These are phyloP conservation scores for Boeremia lycopersici DNA, from an alignment of 2,329 filamentous ascomycete genomes.

Conservation along the genomic window DNA sequence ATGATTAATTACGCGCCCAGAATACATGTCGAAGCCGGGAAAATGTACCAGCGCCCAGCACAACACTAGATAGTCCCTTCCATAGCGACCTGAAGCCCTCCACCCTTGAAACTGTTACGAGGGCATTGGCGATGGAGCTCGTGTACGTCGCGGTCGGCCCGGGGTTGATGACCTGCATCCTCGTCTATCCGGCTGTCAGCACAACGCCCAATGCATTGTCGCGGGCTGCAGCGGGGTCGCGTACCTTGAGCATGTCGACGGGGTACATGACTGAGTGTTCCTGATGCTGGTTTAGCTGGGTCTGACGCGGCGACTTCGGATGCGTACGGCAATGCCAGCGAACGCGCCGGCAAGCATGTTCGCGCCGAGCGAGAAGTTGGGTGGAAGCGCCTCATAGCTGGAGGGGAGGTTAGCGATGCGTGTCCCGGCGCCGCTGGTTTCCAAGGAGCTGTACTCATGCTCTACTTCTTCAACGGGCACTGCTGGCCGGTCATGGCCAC, in stretches of 20 bases:
- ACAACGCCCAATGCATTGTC: slow-evolving; percentile 5
- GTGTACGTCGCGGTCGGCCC: slow-evolving; percentile 81
- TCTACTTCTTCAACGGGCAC: slow-evolving; percentile 46
- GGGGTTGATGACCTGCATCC: slow-evolving; percentile 95
- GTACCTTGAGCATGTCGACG: slow-evolving; percentile 95
- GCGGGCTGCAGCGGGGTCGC: slow-evolving; percentile 27
- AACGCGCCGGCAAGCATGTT: slow-evolving; percentile 98
- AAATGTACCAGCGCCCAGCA: slow-evolving; percentile 82
- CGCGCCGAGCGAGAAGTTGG: slow-evolving; percentile 89
- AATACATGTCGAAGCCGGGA: not conserved
- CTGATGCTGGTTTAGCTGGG: slow-evolving; percentile 56
- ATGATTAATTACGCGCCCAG: slow-evolving; percentile 32
- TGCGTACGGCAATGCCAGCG: slow-evolving; percentile 86
- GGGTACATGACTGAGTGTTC: slow-evolving; percentile 99
- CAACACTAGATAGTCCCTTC: slow-evolving; percentile 95
- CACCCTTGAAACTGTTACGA: slow-evolving; percentile 86
- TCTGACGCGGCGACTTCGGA: slow-evolving; percentile 18
- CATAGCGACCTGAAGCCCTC: slow-evolving; percentile 92
- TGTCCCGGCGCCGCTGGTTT: slow-evolving; percentile 3
- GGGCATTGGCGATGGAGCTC: slow-evolving; percentile 82
- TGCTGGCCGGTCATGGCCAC: slow-evolving; percentile 47
- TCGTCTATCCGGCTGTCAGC: slow-evolving; percentile 67
- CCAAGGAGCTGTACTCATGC: slow-evolving; percentile 46
- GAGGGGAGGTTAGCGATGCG: slow-evolving; percentile 29
- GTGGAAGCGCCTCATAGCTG: slow-evolving; percentile 90